Evolutionary conservation across 805 yeast species (phyloP).

Genomic region (Cyberlindnera misumaiensis): DNA sequence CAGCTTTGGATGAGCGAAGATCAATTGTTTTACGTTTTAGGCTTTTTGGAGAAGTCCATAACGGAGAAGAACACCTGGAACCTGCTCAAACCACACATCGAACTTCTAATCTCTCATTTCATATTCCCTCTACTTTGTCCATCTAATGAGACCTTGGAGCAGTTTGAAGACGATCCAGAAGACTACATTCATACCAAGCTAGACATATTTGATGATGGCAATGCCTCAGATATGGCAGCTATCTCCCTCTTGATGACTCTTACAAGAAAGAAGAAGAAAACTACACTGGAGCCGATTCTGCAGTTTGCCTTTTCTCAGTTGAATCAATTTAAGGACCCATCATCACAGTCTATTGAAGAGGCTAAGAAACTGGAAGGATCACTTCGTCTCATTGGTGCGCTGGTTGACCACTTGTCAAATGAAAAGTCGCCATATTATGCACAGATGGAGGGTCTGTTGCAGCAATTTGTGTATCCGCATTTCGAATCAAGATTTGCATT

Average conservation of each 20-base stretch:
- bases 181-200: constrained; percentile 76
- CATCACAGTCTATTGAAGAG: constrained; percentile 32
- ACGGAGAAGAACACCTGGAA: constrained; percentile 58
- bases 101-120: constrained; percentile 59
- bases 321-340: constrained; percentile 26
- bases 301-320: constrained; percentile 52
- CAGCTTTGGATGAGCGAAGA: constrained; percentile 65
- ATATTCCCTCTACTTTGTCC: constrained; percentile 74
- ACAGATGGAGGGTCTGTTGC: constrained; percentile 66
- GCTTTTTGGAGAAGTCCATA: constrained; percentile 57
- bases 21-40: constrained; percentile 56
- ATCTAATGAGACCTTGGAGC: constrained; percentile 56
- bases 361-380: constrained; percentile 74
- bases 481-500: constrained; percentile 57
- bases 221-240: constrained; percentile 76
- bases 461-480: constrained; percentile 62
- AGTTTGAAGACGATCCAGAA: constrained; percentile 80
- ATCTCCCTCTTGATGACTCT: constrained; percentile 62
- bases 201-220: constrained; percentile 54
- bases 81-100: constrained; percentile 56
- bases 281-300: constrained; percentile 53
- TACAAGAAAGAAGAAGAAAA: constrained; percentile 58
- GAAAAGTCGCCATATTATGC: constrained; percentile 49
- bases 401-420: constrained; percentile 51
- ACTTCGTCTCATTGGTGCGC: constrained; percentile 68